A percentile compares a stretch with the other conserved stretches of the same genome.
These are phyloP conservation scores for Gamarada debralockiae DNA, from an alignment of 495 filamentous ascomycete genomes.

Conservation along the genomic window DNA sequence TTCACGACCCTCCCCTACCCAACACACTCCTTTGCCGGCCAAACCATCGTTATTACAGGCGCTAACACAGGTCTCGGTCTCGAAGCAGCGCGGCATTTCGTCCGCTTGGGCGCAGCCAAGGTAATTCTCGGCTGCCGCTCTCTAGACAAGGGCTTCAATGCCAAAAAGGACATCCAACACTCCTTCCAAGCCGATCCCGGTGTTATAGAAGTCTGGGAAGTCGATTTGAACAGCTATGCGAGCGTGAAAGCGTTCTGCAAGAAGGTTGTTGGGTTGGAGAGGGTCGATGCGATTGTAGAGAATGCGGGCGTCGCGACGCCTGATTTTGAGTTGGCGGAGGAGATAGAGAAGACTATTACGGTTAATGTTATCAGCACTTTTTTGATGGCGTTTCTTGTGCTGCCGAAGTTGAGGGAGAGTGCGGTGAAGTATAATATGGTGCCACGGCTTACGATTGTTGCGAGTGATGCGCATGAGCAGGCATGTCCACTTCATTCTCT, in stretches of 20 bases:
- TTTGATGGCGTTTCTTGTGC: conserved; percentile 37
- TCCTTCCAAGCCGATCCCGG: conserved; percentile 23
- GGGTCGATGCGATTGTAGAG: conserved; percentile 36
- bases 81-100: conserved; percentile 37
- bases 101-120: conserved; percentile 29
- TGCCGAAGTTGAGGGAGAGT: conserved; percentile 27
- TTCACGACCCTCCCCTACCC: conserved; percentile 20
- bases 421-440: conserved; percentile 15
- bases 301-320: conserved; percentile 35
- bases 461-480: conserved; percentile 28
- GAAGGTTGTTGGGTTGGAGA: conserved; percentile 27
- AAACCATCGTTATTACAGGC: conserved; percentile 51
- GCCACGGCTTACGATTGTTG: conserved; percentile 16
- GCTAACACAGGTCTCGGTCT: conserved; percentile 50
- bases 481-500: too few species aligned
- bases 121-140: conserved; percentile 40
- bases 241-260: conserved; percentile 33
- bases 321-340: conserved; percentile 16
- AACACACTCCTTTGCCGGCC: conserved; percentile 17
- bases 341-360: conserved; percentile 32
- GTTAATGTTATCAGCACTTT: conserved; percentile 48
- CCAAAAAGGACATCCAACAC: conserved; percentile 31
- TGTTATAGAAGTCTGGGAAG: conserved; percentile 34
- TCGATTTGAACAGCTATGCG: conserved; percentile 35
- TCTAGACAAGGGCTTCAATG: conserved; percentile 22